A percentile compares a stretch with the other conserved stretches of the same genome.
phyloP scores from a whole-genome alignment of 306 rosid species.

The Herpetospermum pedunculosum region DNA sequence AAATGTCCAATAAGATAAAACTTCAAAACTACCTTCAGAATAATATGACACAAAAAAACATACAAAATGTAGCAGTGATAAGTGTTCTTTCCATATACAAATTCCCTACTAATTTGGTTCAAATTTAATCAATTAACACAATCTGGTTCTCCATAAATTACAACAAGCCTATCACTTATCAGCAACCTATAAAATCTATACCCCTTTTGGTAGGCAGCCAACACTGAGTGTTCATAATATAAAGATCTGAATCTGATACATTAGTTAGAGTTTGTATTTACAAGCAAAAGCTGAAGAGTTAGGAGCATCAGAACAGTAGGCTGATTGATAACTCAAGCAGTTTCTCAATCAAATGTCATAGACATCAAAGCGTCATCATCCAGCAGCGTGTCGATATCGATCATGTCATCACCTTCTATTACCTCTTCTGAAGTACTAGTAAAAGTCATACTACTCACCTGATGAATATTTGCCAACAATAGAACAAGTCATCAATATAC shows the following conservation, averaged over 20 bases:
- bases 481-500: background rate
- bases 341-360: slow-evolving; percentile 42
- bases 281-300: slow-evolving; percentile 4
- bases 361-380: slow-evolving; percentile 68
- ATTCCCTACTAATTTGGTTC: background rate
- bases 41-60: background rate
- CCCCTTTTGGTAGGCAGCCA: slow-evolving; percentile 7
- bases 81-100: slow-evolving; percentile 8
- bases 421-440: slow-evolving; percentile 37
- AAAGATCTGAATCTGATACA: slow-evolving; percentile 4
- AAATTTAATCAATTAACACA: background rate
- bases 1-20: background rate
- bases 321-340: background rate
- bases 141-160: slow-evolving; percentile 1
- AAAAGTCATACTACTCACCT: slow-evolving; percentile 31
- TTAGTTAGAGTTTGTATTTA: background rate
- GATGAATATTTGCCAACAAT: slow-evolving; percentile 9
- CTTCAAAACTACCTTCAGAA: background rate
- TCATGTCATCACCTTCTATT: slow-evolving; percentile 45
- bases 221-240: background rate
- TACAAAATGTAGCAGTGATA: background rate
- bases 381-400: slow-evolving; percentile 56
- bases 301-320: slow-evolving; percentile 1
- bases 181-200: slow-evolving; percentile 5
- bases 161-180: slow-evolving; percentile 8